These are phyloP conservation scores for Wilcoxina mikolae DNA, from an alignment of 495 filamentous ascomycete species.

Conservation along the genomic window DNA sequence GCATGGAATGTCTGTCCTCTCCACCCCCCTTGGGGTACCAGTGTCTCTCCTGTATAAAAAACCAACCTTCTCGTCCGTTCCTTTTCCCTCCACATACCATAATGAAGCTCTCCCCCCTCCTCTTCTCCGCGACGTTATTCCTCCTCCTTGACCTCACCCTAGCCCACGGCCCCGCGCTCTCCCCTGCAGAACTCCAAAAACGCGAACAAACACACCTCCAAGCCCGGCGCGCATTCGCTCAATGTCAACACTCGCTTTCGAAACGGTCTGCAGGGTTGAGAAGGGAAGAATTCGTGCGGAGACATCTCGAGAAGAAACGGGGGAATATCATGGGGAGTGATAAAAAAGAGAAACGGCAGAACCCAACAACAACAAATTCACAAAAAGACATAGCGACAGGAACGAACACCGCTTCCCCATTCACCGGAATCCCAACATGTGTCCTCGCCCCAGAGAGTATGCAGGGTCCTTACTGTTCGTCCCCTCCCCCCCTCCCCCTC, in stretches of 20 bases:
- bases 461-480: constrained; percentile 34
- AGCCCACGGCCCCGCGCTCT: constrained; percentile 1
- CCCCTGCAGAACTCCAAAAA: neutral
- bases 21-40: no score
- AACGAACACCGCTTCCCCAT: constrained; percentile 4
- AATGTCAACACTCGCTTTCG: neutral
- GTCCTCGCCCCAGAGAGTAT: constrained; percentile 32
- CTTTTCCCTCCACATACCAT: no score
- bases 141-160: neutral
- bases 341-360: neutral
- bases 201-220: neutral
- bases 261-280: neutral
- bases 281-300: neutral
- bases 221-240: neutral
- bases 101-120: no score
- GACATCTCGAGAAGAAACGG: neutral
- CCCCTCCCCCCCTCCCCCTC: constrained; percentile 29
- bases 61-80: no score
- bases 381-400: constrained; percentile 1
- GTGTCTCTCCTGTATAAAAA: no score
- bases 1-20: no score
- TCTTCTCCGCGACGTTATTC: neutral
- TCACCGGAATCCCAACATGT: constrained; percentile 19
- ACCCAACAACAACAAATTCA: neutral
- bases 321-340: no score